phyloP scores from a whole-genome alignment of 805 yeast species.

The Tetrapisispora iriomotensis region DNA sequence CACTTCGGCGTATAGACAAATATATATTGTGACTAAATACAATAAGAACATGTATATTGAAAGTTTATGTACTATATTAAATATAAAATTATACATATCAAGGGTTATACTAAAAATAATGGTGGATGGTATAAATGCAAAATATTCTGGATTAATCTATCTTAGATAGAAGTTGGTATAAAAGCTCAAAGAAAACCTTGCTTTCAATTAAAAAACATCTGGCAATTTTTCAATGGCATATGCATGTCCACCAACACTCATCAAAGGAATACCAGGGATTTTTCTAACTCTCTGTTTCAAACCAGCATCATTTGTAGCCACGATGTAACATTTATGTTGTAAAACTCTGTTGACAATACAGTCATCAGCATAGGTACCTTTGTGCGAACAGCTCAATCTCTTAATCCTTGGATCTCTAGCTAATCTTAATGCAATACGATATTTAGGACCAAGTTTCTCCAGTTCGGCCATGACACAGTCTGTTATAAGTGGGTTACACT shows the following conservation, averaged over 20 bases:
- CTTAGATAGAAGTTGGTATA: too few species aligned
- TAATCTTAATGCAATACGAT: constrained; percentile 81
- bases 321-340: constrained; percentile 94
- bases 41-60: too few species aligned
- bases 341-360: constrained; percentile 87
- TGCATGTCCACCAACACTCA: constrained; percentile 92
- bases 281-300: constrained; percentile 87
- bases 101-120: too few species aligned
- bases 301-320: constrained; percentile 97
- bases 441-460: constrained; percentile 91
- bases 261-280: constrained; percentile 92
- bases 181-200: not conserved
- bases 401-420: constrained; percentile 92
- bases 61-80: too few species aligned
- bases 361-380: constrained; percentile 97
- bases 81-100: too few species aligned
- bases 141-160: not conserved
- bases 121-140: not conserved
- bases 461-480: constrained; percentile 98
- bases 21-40: too few species aligned
- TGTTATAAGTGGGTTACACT: constrained; percentile 89
- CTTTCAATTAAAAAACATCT: constrained; percentile 54
- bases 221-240: constrained; percentile 93
- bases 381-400: constrained; percentile 80
- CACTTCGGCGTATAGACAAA: too few species aligned